Base-by-base conservation (phyloP, 441 rosid genomes). In the Sinapis alba region DNA sequence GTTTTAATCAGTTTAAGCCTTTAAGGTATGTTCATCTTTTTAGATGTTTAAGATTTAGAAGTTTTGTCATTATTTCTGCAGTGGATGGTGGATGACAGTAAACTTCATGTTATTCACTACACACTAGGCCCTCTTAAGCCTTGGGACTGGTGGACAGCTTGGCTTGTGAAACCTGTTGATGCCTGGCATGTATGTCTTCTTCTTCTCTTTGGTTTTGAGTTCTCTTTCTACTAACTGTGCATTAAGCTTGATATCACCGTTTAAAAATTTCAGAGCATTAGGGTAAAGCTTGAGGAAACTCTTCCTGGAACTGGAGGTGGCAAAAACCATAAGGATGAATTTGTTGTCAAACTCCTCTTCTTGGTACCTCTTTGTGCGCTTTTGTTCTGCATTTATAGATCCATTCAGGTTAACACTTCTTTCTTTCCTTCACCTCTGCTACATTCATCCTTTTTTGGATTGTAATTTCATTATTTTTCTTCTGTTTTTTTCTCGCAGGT, bases 71-170 rank as follows among this genome's bases (percentile, higher is more conserved):
- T n/a, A 13, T 50, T 19, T 74, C 4, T 86, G 77, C 89, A 94
- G 98, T 94, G 98, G 98, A 94, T 94, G 98, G 97, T 94, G 2
- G 86, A 94, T 71, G 98, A 94, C 80, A 88, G 81, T 71, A 87
- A 94, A 66, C 97, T 94, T 54, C 89, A 77, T 78, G 88, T 94
- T 50, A 94, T 94, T 85, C 98, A 94, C 84, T 90, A 94, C 53
- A 94, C 98, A 1, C 92, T 94, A 73, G 98, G 98, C 30, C 96
- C 96, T 61, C 89, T 91, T 64, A 91, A 94, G 73, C 97, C 98
- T 66, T 94, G 98, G 98, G 98, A 91, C 79, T 94, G 98, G 96
- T 91, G 94, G 94, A 94, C 98, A 65, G 90, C 98, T 11, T 94
- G 98, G 98, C 90, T 94, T 28, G 81, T 94, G 62, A 91, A 91